These are phyloP conservation scores for Fusarium sororula DNA, from an alignment of 2,329 filamentous ascomycete genomes.

Conservation along the genomic window DNA sequence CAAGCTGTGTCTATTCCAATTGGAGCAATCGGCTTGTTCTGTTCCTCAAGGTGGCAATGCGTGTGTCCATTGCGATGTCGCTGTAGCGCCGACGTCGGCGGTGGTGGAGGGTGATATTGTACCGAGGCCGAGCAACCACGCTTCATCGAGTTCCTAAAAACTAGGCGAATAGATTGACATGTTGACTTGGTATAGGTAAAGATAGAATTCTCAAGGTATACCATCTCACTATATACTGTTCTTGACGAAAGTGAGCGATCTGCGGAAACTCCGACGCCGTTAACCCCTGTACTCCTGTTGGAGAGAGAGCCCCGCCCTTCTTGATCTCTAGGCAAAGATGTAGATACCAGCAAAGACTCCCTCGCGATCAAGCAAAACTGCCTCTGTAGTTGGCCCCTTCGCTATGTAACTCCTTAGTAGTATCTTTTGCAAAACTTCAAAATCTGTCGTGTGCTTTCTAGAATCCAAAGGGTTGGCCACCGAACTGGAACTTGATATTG, in stretches of 20 bases:
- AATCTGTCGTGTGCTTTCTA: conserved; percentile 9
- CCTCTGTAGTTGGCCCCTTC: background rate
- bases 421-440: background rate
- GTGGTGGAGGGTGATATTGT: background rate
- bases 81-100: conserved; percentile 7
- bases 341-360: background rate
- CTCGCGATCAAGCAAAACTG: background rate
- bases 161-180: background rate
- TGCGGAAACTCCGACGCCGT: conserved; percentile 23
- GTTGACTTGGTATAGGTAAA: background rate
- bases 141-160: background rate
- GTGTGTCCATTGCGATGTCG: background rate
- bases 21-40: background rate
- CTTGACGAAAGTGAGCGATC: background rate
- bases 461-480: conserved; percentile 45
- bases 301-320: background rate
- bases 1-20: background rate
- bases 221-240: background rate
- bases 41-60: background rate
- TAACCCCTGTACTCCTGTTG: conserved; percentile 19
- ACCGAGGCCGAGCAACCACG: background rate
- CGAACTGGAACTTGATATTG: conserved; percentile 66
- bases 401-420: background rate
- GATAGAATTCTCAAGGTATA: background rate
- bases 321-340: background rate